Conservation (phyloP, 768 basidiomycete genomes). For the Lactarius vividus region DNA sequence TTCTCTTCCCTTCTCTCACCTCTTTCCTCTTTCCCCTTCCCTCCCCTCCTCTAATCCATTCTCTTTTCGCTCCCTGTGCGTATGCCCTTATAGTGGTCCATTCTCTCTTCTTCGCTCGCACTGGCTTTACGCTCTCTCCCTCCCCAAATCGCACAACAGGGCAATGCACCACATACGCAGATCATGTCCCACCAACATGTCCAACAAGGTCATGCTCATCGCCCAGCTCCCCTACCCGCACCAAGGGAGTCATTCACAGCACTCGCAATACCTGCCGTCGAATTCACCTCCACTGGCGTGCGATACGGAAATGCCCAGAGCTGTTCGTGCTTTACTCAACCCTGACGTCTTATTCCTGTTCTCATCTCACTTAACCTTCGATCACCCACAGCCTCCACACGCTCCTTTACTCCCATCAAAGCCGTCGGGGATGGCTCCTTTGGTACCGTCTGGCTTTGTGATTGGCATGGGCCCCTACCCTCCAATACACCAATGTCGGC, state of each 20-base stretch:
- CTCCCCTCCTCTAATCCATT: constrained; percentile 41
- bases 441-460: constrained; percentile 97
- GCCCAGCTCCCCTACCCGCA: constrained; percentile 25
- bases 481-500: constrained; percentile 87
- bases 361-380: background rate
- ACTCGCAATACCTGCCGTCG: constrained; percentile 72
- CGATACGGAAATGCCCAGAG: constrained; percentile 56
- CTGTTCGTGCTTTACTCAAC: constrained; percentile 15
- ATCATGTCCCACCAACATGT: constrained; percentile 46
- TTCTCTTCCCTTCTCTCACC: background rate
- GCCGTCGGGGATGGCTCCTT: constrained; percentile 98
- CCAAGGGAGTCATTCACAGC: constrained; percentile 63
- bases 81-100: constrained; percentile 37
- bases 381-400: constrained; percentile 60
- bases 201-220: constrained; percentile 28
- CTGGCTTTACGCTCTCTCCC: constrained; percentile 48
- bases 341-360: background rate
- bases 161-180: constrained; percentile 50
- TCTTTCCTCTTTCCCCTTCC: background rate
- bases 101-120: constrained; percentile 28
- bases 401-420: constrained; percentile 93
- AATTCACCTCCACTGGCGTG: constrained; percentile 65
- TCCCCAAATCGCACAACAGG: constrained; percentile 26
- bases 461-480: constrained; percentile 96
- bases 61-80: constrained; percentile 17